A percentile compares a stretch with the other conserved stretches of the same genome.
Evolutionary conservation across 177 flowering plant species (phyloP).

Genomic region (Tripterygium wilfordii): DNA sequence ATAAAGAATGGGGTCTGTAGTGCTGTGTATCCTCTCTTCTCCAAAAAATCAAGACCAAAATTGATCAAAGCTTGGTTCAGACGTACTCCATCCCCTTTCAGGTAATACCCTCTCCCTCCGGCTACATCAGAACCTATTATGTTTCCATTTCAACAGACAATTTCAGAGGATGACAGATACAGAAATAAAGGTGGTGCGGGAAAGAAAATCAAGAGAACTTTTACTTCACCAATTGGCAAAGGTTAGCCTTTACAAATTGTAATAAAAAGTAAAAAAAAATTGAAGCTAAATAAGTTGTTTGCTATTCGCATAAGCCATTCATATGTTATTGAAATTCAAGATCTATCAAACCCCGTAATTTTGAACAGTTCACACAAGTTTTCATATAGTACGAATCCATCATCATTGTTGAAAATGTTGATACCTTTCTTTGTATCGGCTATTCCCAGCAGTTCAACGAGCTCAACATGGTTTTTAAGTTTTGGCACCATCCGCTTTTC

Average conservation of each 20-base stretch:
- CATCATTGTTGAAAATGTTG: too few relatives aligned
- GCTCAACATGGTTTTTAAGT: slow-evolving; percentile 86
- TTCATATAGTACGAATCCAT: too few relatives aligned
- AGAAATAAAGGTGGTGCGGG: not conserved
- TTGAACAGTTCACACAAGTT: too few relatives aligned
- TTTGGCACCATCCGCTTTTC: slow-evolving; percentile 55
- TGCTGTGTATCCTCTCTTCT: slow-evolving; percentile 46
- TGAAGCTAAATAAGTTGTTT: too few relatives aligned
- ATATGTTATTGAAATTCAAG: too few relatives aligned
- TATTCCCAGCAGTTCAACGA: slow-evolving; percentile 91
- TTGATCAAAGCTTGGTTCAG: slow-evolving; percentile 90
- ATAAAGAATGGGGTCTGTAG: slow-evolving; percentile 94
- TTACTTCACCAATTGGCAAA: too few relatives aligned
- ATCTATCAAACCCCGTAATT: too few relatives aligned
- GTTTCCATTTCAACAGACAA: not conserved
- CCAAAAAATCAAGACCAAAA: slow-evolving; percentile 69
- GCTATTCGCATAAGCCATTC: too few relatives aligned
- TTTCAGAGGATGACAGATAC: not conserved
- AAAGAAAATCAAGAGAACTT: not conserved
- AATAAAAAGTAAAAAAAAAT: too few relatives aligned
- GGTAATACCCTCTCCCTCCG: slow-evolving; percentile 90
- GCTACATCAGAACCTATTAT: slow-evolving; percentile 74
- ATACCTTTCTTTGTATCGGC: slow-evolving; percentile 82
- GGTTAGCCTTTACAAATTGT: too few relatives aligned
- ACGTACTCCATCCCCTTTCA: slow-evolving; percentile 83